These are phyloP conservation scores for Rhizopogon roseolus DNA, from an alignment of 768 basidiomycete species.

Conservation along the genomic window DNA sequence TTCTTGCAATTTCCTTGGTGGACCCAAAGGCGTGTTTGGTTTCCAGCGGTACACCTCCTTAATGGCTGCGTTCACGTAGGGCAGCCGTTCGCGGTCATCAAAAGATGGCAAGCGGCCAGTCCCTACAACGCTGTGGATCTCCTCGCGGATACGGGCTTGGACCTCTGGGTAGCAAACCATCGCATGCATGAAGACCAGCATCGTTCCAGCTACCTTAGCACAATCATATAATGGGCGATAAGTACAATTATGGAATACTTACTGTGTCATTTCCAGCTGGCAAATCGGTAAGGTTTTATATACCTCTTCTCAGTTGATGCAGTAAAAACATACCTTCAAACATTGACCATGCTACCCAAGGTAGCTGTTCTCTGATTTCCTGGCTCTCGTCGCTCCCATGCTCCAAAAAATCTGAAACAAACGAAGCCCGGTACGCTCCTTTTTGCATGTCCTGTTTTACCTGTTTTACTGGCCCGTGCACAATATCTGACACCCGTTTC, in stretches of 20 bases:
- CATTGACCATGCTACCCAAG: constrained; percentile 5
- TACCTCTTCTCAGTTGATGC: not conserved
- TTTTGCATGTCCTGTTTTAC: constrained; percentile 2
- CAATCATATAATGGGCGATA: not conserved
- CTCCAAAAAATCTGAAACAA: constrained; percentile 1
- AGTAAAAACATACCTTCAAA: constrained; percentile 3
- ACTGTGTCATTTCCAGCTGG: constrained; percentile 3
- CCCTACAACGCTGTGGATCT: constrained; percentile 43
- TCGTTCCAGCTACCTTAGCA: constrained; percentile 1
- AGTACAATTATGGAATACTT: not conserved
- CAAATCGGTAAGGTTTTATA: not conserved
- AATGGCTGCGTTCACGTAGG: constrained; percentile 28
- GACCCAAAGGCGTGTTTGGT: constrained; percentile 6
- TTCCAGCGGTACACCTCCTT: constrained; percentile 20
- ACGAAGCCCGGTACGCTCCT: constrained; percentile 1
- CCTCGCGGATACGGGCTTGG: constrained; percentile 11
- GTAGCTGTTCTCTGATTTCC: not conserved
- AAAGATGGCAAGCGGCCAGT: constrained; percentile 36
- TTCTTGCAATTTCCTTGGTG: constrained; percentile 8
- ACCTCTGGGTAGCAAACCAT: constrained; percentile 3
- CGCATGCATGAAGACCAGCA: constrained; percentile 3
- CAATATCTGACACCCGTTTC: not conserved
- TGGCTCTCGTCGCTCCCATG: not conserved
- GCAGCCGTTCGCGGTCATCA: constrained; percentile 35
- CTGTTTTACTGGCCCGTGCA: constrained; percentile 3